These are phyloP conservation scores for Fusarium xyrophilum DNA, from an alignment of 2,329 filamentous ascomycete genomes.

Conservation along the genomic window DNA sequence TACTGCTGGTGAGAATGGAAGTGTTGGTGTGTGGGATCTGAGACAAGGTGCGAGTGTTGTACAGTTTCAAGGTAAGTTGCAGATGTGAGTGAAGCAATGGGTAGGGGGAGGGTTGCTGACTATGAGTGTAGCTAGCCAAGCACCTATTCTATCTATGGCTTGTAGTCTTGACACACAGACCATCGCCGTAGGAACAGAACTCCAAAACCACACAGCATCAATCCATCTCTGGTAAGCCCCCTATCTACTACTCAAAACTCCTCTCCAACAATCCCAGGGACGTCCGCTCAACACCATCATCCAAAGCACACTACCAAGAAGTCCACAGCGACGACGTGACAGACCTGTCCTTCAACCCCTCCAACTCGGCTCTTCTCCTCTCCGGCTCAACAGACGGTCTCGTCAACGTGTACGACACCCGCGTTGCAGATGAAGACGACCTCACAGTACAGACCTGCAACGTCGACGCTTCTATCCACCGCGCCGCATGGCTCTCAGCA, in stretches of 20 bases:
- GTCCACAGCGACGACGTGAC: slow-evolving; percentile 74
- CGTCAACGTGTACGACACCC: slow-evolving; percentile 77
- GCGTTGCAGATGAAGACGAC: slow-evolving; percentile 76
- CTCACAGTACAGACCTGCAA: slow-evolving; percentile 80
- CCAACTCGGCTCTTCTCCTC: slow-evolving; percentile 66
- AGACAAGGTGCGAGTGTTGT: slow-evolving; percentile 56
- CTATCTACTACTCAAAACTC: not conserved
- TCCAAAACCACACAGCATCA: slow-evolving; percentile 67
- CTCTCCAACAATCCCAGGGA: slow-evolving; percentile 55
- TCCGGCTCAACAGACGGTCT: slow-evolving; percentile 83
- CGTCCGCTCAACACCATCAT: slow-evolving; percentile 56
- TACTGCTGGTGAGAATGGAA: slow-evolving; percentile 76
- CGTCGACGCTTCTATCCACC: slow-evolving; percentile 76
- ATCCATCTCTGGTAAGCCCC: slow-evolving; percentile 65
- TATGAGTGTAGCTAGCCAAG: slow-evolving; percentile 48
- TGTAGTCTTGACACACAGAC: slow-evolving; percentile 63
- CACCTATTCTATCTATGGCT: slow-evolving; percentile 70
- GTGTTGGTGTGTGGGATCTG: slow-evolving; percentile 71
- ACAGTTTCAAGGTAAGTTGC: slow-evolving; percentile 55
- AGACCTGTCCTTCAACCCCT: slow-evolving; percentile 65
- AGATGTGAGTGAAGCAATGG: not conserved
- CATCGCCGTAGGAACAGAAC: slow-evolving; percentile 76
- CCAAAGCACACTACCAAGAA: slow-evolving; percentile 65
- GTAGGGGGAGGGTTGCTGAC: not conserved
- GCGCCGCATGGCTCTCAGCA: slow-evolving; percentile 71